phyloP scores from a whole-genome alignment of 345 rosid genomes.

The Brassica juncea region DNA sequence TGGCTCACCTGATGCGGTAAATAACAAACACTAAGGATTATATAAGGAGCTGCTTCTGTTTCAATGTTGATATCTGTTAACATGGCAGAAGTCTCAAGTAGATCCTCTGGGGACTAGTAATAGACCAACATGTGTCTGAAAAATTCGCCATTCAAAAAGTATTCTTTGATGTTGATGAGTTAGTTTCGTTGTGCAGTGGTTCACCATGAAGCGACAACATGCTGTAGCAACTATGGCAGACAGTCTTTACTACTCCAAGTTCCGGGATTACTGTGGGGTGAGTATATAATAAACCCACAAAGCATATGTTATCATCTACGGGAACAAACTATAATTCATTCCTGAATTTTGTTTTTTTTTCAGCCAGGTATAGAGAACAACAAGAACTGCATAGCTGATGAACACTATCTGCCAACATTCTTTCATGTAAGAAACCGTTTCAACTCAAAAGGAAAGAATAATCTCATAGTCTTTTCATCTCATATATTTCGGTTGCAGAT shows the following conservation, averaged over 20 bases:
- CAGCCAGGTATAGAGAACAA: slow-evolving; percentile 97
- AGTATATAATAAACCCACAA: slow-evolving; percentile 8
- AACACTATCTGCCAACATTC: slow-evolving; percentile 94
- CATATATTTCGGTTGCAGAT: slow-evolving; percentile 48
- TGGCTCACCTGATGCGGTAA: not conserved
- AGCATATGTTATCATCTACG: not conserved
- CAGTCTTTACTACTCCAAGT: slow-evolving; percentile 85
- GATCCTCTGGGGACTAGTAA: slow-evolving; percentile 6
- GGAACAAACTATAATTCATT: not conserved
- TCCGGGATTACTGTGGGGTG: slow-evolving; percentile 93
- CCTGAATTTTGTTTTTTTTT: slow-evolving; percentile 26
- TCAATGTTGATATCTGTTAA: slow-evolving; percentile 7
- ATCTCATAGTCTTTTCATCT: not conserved
- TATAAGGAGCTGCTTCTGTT: slow-evolving; percentile 13
- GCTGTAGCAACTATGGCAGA: slow-evolving; percentile 91
- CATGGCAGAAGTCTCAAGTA: slow-evolving; percentile 18
- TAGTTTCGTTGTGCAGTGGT: slow-evolving; percentile 70
- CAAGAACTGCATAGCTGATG: slow-evolving; percentile 96
- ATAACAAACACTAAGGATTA: not conserved
- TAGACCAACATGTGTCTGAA: not conserved
- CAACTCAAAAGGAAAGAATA: not conserved
- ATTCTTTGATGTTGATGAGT: not conserved
- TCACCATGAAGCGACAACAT: slow-evolving; percentile 93
- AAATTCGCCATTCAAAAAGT: not conserved
- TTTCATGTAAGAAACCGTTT: slow-evolving; percentile 62